Base-by-base conservation (phyloP, 345 rosid species). In the Lepidium sativum region DNA sequence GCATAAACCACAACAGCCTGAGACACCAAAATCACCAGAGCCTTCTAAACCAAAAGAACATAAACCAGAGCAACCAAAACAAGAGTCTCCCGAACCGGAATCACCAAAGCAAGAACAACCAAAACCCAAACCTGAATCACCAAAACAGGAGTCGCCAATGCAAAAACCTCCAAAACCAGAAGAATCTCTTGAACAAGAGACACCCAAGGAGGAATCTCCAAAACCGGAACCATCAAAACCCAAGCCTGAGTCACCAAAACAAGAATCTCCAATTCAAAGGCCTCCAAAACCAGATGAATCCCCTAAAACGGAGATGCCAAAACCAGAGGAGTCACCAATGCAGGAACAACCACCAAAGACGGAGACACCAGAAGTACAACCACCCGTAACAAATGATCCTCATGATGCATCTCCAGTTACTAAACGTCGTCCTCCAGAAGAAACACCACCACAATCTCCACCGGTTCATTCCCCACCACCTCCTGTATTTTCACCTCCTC, bases 341-440 rank as follows among this genome's bases (percentile, higher is more conserved):
- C 9, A 66, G 7, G 63, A 55, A 9, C 70, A 66, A 34, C 71
- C 75, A 58, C 73, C 74, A 20, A 68, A 59, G 33, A 44, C 25
- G 1, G 67, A 54, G 15, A 51, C 70, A 29, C 73, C 82, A 12
- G 14, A 47, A 71, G 5, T 44, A n/a, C 14, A 54, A 12, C 47
- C 78, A 6, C 69, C 77, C 4, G 67, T 7, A 38, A 6, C 71
- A 45, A 2, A 71, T 12, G 72, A 72, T 66, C 76, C 72, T 21
- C 50, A 64, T 12, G 47, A 58, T 3, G 66, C 65, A 51, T 72
- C 76, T 41, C 76, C 71, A 2, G 9, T 72, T 1, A 21, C 10
- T 48, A 64, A 49, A 40, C 76, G 67, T 31, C 71, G 76, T 40
- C 65, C 72, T n/a, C 14, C 63, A 15, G 54, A 72, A 50, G 66